phyloP scores from a whole-genome alignment of 2,329 filamentous ascomycete species.

The Xylaria sp. region DNA sequence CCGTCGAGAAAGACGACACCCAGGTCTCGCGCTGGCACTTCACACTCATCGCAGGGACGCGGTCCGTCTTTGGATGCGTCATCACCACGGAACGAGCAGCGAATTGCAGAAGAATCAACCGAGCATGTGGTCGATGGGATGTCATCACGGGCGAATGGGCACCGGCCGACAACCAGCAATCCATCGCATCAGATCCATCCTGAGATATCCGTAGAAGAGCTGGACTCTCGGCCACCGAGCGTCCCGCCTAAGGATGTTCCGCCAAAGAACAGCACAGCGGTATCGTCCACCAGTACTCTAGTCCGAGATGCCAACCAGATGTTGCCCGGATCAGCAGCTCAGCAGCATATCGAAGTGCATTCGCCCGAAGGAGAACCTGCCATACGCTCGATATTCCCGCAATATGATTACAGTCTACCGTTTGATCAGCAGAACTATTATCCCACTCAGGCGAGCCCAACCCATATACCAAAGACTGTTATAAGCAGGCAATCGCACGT shows the following conservation, averaged over 20 bases:
- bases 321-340: slow-evolving; percentile 54
- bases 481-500: slow-evolving; percentile 63
- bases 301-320: slow-evolving; percentile 45
- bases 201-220: slow-evolving; percentile 23
- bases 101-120: slow-evolving; percentile 27
- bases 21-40: slow-evolving; percentile 27
- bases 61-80: slow-evolving; percentile 30
- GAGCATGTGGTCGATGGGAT: slow-evolving; percentile 31
- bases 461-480: slow-evolving; percentile 56
- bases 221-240: slow-evolving; percentile 32
- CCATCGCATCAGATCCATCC: slow-evolving; percentile 27
- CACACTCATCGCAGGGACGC: slow-evolving; percentile 27
- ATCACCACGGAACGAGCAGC: slow-evolving; percentile 27
- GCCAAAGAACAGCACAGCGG: slow-evolving; percentile 45
- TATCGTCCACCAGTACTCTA: slow-evolving; percentile 47
- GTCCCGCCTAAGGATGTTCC: slow-evolving; percentile 40
- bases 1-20: slow-evolving; percentile 41
- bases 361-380: slow-evolving; percentile 32
- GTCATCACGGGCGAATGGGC: slow-evolving; percentile 17
- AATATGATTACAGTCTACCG: slow-evolving; percentile 63
- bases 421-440: slow-evolving; percentile 66
- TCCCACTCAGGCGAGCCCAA: slow-evolving; percentile 59
- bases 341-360: slow-evolving; percentile 40
- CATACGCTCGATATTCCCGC: slow-evolving; percentile 69
- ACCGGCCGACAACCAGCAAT: slow-evolving; percentile 25